A percentile compares a stretch with the other conserved stretches of the same genome.
Conservation (phyloP, 1,284 basidiomycete genomes). For the Xerocomus amazonicus region DNA sequence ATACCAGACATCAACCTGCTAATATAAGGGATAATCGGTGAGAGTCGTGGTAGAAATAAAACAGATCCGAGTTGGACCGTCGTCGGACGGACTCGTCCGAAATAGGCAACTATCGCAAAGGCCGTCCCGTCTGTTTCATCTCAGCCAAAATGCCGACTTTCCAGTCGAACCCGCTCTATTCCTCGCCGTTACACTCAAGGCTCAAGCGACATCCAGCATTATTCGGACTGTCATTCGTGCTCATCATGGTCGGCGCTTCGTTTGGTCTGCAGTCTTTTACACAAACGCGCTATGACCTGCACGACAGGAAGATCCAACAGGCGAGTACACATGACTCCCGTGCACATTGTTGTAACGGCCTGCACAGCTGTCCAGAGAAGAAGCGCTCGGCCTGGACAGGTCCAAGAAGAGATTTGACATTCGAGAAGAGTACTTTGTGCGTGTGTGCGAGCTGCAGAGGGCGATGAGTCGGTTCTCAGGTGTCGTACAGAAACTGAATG, state of each 20-base stretch:
- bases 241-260: constrained; percentile 84
- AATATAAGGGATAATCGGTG: constrained; percentile 3
- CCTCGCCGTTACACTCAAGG: constrained; percentile 41
- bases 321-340: constrained; percentile 37
- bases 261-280: constrained; percentile 84
- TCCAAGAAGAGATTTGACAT: constrained; percentile 88
- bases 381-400: constrained; percentile 78
- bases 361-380: constrained; percentile 70
- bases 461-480: not conserved
- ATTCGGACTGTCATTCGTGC: constrained; percentile 87
- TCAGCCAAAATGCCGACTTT: constrained; percentile 52
- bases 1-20: constrained; percentile 25
- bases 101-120: constrained; percentile 8
- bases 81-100: constrained; percentile 7
- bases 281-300: constrained; percentile 88
- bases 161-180: constrained; percentile 49
- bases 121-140: not conserved
- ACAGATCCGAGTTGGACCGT: constrained; percentile 9
- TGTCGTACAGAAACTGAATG: constrained; percentile 57
- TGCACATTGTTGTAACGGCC: not conserved
- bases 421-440: constrained; percentile 92
- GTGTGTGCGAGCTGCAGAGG: constrained; percentile 33
- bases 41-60: constrained; percentile 11
- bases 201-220: constrained; percentile 59
- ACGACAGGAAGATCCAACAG: constrained; percentile 74